Conservation (phyloP, 495 filamentous ascomycete species). For the Aspergillus mulundensis region DNA sequence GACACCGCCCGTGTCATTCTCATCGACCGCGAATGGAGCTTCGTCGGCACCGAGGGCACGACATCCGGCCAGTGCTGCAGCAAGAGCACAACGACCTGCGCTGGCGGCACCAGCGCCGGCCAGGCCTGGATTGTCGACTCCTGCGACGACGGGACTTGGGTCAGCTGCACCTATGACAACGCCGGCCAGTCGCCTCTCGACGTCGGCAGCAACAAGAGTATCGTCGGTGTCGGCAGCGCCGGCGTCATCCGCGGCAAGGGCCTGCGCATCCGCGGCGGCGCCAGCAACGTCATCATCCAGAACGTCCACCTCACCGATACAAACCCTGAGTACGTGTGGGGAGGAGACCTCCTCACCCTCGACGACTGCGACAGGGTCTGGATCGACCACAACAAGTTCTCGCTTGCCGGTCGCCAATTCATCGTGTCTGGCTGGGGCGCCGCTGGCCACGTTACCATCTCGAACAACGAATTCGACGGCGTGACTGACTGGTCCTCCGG, state of each 20-base stretch:
- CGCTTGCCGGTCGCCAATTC: constrained; percentile 18
- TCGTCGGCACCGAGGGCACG: constrained; percentile 25
- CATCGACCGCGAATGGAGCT: constrained; percentile 29
- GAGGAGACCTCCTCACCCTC: constrained; percentile 23
- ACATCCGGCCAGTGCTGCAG: constrained; percentile 18
- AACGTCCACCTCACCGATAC: constrained; percentile 30
- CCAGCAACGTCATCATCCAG: constrained; percentile 28
- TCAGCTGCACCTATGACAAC: constrained; percentile 21
- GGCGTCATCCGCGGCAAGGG: constrained; percentile 23
- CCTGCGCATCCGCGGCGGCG: constrained; percentile 16
- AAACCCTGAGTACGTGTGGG: constrained; percentile 28
- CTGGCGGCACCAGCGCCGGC: constrained; percentile 9
- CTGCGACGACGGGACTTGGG: constrained; percentile 13
- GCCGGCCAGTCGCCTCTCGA: constrained; percentile 14
- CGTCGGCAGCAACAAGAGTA: constrained; percentile 28
- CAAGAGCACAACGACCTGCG: constrained; percentile 12
- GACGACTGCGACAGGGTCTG: constrained; percentile 18
- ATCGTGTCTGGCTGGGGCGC: constrained; percentile 17
- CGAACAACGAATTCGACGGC: constrained; percentile 44
- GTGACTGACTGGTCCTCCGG: constrained; percentile 39
- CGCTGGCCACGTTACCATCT: constrained; percentile 21
- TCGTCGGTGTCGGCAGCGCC: constrained; percentile 22
- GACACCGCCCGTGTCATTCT: constrained; percentile 37
- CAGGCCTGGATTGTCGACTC: constrained; percentile 15
- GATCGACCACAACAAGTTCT: constrained; percentile 24